Percentiles rank a stretch among this genome's conserved stretches.
phyloP scores from a whole-genome alignment of 768 basidiomycete species.

The Jaapia argillacea region DNA sequence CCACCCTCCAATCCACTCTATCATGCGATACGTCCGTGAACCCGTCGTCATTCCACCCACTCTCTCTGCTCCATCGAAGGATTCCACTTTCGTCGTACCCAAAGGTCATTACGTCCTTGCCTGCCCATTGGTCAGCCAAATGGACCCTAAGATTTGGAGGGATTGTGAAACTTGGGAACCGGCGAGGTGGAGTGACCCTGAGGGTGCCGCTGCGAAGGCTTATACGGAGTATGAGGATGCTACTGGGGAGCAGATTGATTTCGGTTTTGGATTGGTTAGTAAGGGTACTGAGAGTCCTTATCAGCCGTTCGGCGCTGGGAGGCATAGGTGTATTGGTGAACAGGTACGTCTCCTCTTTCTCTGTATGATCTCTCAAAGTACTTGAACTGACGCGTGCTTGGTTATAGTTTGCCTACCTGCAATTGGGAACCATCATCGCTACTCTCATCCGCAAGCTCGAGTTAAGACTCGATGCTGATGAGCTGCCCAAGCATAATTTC shows the following conservation, averaged over 20 bases:
- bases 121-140: conserved; percentile 78
- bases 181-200: conserved; percentile 74
- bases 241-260: conserved; percentile 86
- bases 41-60: conserved; percentile 77
- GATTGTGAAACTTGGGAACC: conserved; percentile 69
- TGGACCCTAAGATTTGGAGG: conserved; percentile 80
- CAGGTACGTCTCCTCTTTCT: conserved; percentile 35
- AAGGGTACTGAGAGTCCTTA: conserved; percentile 96
- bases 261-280: conserved; percentile 89
- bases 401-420: conserved; percentile 83
- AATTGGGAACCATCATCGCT: conserved; percentile 76
- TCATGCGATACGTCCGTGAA: conserved; percentile 86
- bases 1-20: conserved; percentile 94
- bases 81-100: conserved; percentile 74
- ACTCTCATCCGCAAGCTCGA: conserved; percentile 73
- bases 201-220: conserved; percentile 75
- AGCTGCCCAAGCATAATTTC: conserved; percentile 81
- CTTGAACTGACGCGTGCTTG: conserved; percentile 5
- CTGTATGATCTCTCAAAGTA: neutral
- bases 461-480: conserved; percentile 48
- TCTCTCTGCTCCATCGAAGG: conserved; percentile 68
- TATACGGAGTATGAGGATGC: conserved; percentile 67
- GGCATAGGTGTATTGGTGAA: conserved; percentile 93
- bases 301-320: conserved; percentile 95
- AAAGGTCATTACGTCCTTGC: conserved; percentile 87